Conservation (phyloP, 192 early-diverging fungal species). For the Haplosporangium gracile region DNA sequence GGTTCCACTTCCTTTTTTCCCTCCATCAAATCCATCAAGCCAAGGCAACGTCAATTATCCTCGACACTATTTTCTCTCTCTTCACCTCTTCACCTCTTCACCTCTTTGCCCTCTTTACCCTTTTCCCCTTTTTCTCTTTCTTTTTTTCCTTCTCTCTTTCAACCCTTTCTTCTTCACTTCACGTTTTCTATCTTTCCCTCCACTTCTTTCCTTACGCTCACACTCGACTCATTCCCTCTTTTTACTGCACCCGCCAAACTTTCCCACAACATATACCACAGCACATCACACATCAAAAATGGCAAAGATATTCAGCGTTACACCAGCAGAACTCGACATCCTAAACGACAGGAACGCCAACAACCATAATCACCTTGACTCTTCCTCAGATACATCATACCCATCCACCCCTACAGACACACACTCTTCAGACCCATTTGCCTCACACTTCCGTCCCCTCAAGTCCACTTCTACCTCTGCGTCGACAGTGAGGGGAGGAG, state of each 20-base stretch:
- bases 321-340: background rate
- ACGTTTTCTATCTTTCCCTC: background rate
- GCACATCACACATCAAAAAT: background rate
- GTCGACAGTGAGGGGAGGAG: too few relatives aligned
- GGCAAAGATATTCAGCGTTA: constrained; percentile 12
- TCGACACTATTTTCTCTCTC: background rate
- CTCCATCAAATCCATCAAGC: too few relatives aligned
- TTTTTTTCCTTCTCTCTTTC: background rate
- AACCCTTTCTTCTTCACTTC: background rate
- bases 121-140: background rate
- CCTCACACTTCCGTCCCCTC: background rate
- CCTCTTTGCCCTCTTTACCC: background rate
- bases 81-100: background rate
- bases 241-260: too few relatives aligned
- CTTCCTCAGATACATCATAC: background rate
- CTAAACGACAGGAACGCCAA: background rate
- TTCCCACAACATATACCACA: background rate
- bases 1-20: too few relatives aligned
- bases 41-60: background rate
- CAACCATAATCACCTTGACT: background rate
- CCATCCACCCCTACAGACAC: background rate
- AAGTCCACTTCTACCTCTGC: background rate
- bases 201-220: background rate
- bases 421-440: background rate
- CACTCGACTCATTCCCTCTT: too few relatives aligned